Base-by-base conservation (phyloP, 345 rosid genomes). In the Brassica nigra region DNA sequence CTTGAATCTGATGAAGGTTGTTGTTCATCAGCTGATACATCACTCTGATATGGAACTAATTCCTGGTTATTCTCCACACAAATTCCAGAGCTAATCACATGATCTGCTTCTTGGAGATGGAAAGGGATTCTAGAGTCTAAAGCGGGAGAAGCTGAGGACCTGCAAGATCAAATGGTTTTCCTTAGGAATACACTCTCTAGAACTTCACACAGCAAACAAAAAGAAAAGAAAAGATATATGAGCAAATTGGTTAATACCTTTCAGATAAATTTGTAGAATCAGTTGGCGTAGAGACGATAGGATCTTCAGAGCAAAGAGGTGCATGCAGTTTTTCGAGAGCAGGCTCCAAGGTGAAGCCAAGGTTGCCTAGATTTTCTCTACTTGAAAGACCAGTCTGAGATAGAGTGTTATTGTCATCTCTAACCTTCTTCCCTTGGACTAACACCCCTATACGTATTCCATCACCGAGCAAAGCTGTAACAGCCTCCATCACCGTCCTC, bases 301-400 rank as follows among this genome's bases (percentile, higher is more conserved):
- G 86, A 77, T 76, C 81, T 80, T 88, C 91, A 8, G 85, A 73
- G 85, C 84, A 83, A 55, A 85, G 66, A 47, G 86, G 78, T 62
- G 81, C 74, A 62, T 81, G 83, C 66, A 82, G 69, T 75, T 82
- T 85, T 36, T 77, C 71, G 0, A 77, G 61, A 66, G 55, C 81
- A 71, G 98, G 94, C 83, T 96, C 99, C 84, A 96, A 77, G 70
- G 90, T 82, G 86, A 96, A 96, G 76, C 92, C 97, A 71, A 96
- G 83, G 49, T 86, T 76, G 76, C 86, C 85, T 44, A 87, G 83
- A 75, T 87, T 90, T 58, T 90, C 91, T 75, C 83, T 76, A 28
- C 88, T 85, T 34, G 92, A 84, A 66, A 96, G 84, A 74, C 99
- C 98, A 72, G 90, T 83, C 82, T 93, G 97, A 5, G 75, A 85